These are phyloP conservation scores for Suhomyces wounanorum DNA, from an alignment of 1,139 yeast genomes.

Conservation along the genomic window DNA sequence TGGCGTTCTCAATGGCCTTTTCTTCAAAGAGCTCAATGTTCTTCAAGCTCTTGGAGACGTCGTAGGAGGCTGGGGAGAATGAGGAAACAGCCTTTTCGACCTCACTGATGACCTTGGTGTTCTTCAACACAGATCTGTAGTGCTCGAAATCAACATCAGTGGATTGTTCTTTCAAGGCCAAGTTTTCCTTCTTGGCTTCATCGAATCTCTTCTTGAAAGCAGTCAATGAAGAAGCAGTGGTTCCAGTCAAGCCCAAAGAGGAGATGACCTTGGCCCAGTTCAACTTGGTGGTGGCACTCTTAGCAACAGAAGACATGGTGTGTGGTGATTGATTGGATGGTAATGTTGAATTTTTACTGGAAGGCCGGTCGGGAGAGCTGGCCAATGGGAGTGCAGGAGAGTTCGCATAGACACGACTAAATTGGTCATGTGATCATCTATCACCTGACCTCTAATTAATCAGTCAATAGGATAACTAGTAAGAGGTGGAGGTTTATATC, in stretches of 20 bases:
- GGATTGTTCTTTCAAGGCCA: slow-evolving; percentile 69
- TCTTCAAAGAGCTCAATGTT: slow-evolving; percentile 92
- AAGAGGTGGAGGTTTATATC: no score
- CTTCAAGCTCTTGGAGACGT: slow-evolving; percentile 85
- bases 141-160: slow-evolving; percentile 77
- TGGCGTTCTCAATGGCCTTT: slow-evolving; percentile 94
- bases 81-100: slow-evolving; percentile 73
- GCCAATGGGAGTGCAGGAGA: slow-evolving; percentile 8
- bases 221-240: slow-evolving; percentile 84
- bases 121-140: slow-evolving; percentile 81
- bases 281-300: slow-evolving; percentile 81
- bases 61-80: slow-evolving; percentile 84
- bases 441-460: no score
- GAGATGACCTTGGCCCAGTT: slow-evolving; percentile 94
- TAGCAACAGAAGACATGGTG: slow-evolving; percentile 50
- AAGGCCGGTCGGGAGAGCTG: slow-evolving; percentile 10
- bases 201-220: slow-evolving; percentile 98
- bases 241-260: slow-evolving; percentile 88
- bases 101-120: slow-evolving; percentile 77
- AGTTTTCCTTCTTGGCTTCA: slow-evolving; percentile 86
- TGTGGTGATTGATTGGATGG: slow-evolving; percentile 6
- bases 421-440: neutral
- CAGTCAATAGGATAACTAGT: no score
- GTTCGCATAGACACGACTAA: neutral
- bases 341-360: slow-evolving; percentile 12